Evolutionary conservation across 2,329 filamentous ascomycete species (phyloP).

Genomic region (Botrytis fabae): DNA sequence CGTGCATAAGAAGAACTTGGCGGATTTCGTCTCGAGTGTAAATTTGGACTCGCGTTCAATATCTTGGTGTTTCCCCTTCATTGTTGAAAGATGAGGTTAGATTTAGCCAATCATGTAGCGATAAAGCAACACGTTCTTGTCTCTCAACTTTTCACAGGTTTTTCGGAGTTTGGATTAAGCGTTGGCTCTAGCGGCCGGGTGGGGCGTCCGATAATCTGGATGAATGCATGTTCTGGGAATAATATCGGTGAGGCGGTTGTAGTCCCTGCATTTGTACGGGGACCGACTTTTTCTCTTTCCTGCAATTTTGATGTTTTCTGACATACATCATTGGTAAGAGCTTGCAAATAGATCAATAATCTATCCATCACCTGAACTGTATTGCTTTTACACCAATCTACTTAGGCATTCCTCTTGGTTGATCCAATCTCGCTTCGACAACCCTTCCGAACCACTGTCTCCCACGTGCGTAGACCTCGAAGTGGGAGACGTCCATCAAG

Average conservation of each 20-base stretch:
- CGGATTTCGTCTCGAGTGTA: not conserved
- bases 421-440: not conserved
- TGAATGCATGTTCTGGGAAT: conserved; percentile 1
- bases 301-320: not conserved
- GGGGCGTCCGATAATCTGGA: not conserved
- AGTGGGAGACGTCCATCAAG: not conserved
- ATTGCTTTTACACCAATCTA: not conserved
- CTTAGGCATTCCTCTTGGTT: too few species aligned
- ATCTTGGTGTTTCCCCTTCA: not conserved
- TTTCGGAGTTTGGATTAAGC: not conserved
- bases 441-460: not conserved
- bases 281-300: not conserved
- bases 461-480: conserved; percentile 1
- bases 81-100: conserved; percentile 7
- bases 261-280: not conserved
- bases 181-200: conserved; percentile 14
- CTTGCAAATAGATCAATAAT: not conserved
- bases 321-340: not conserved
- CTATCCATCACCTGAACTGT: not conserved
- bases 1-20: not conserved
- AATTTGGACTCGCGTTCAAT: not conserved
- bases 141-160: conserved; percentile 7
- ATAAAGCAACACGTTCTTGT: conserved; percentile 11
- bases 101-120: not conserved
- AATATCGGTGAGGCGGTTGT: conserved; percentile 10